Evolutionary conservation across 106 monocot genomes (phyloP), one percentile per base, ranked within the genome.

Genomic region (Allium fistulosum): DNA sequence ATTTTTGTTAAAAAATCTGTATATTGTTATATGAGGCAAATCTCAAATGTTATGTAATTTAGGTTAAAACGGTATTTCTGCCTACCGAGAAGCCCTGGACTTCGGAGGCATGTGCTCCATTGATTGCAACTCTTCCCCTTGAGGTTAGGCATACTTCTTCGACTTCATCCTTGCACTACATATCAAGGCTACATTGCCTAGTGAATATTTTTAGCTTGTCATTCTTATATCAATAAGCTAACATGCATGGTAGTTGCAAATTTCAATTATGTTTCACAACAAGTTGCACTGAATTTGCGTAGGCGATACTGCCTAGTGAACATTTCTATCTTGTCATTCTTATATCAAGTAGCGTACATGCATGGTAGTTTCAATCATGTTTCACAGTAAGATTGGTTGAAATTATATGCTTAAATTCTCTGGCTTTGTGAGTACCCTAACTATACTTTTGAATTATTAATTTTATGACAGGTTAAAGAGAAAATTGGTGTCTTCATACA

Each of bases 401-500:
- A 37, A 37, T 4, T 37, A 37, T 37, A 37, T 37, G 37, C 37
- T 37, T 37, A 37, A 37, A 37, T 37, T 37, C 37, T 37, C 37
- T 37, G 0, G 4, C 37, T 37, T 37, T 4, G 37, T 37, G 37
- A 37, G 49, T 45, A 11, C 45, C 27, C 26, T 66, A 26, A 53
- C 67, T 69, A 10, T 37, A 67, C 26, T 68, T 37, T 65, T 8
- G 18, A 45, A 69, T 15, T 59, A 17, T 26, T 66, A 55, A 45
- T 51, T 1, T 37, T 37, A 37, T 37, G 37, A 8, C 73, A 97
- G 96, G 80, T 97, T 7, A 63, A 84, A 61, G 86, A 80, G 26
- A 97, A 92, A 77, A 92, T 97, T 55, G 88, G 84, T 51, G 84
- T 82, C 71, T 97, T 92, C 80, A 92, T 97, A 14, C 81, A 73